A percentile compares a stretch with the other conserved stretches of the same genome.
Conservation (phyloP, 306 rosid genomes). For the Datisca glomerata region DNA sequence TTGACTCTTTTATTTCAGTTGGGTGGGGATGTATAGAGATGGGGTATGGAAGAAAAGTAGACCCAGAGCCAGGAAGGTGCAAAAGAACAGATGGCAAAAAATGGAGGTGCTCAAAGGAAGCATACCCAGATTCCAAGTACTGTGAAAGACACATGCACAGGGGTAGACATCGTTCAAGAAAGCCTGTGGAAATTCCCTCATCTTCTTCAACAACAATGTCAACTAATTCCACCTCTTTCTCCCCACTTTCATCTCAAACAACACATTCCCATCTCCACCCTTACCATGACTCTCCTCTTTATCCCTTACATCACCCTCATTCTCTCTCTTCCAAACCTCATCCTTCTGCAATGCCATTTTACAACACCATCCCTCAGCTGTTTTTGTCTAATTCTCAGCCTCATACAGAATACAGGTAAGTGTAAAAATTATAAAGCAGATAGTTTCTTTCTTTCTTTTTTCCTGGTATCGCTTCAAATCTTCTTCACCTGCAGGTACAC, state of each 20-base stretch:
- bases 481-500: constrained; percentile 52
- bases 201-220: constrained; percentile 13
- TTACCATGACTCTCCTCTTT: constrained; percentile 34
- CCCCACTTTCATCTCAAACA: constrained; percentile 32
- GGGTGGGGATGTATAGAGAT: constrained; percentile 95
- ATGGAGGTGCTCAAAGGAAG: constrained; percentile 99
- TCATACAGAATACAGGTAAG: constrained; percentile 64
- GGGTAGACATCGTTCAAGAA: constrained; percentile 99
- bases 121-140: constrained; percentile 97
- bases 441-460: background rate
- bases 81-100: constrained; percentile 99
- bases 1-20: constrained; percentile 38
- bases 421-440: background rate
- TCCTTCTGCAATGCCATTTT: constrained; percentile 34
- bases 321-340: constrained; percentile 42
- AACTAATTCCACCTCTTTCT: constrained; percentile 11
- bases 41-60: constrained; percentile 91
- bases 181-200: constrained; percentile 95
- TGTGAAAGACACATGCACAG: constrained; percentile 99
- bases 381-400: constrained; percentile 36
- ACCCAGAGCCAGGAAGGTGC: constrained; percentile 99
- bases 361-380: constrained; percentile 39
- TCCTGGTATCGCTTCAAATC: no score
- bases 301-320: constrained; percentile 39
- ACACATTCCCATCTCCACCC: constrained; percentile 27